Evolutionary conservation across 2,329 filamentous ascomycete species (phyloP), one percentile per base, ranked within the genome.

Genomic region (Botrytis hyacinthi): DNA sequence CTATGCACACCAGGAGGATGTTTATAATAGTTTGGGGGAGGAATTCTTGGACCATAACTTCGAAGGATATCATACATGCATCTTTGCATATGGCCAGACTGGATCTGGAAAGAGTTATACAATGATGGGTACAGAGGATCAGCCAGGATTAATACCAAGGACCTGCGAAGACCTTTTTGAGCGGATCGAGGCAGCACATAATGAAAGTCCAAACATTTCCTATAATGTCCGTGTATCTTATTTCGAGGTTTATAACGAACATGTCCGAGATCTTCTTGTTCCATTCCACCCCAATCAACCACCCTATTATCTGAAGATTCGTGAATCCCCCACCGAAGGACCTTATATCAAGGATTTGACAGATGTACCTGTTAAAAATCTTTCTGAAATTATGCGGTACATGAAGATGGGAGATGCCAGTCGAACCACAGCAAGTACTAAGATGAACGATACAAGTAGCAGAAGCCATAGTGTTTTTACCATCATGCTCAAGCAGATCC

Each of bases 11-110:
- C 96, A 99, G 82, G 93, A 94, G 79, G 93, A 98, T 79, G 92
- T 99, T 73, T 98, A 99, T 86, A 93, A 96, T 80, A 92, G 92
- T 74, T 88, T 99, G 37, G 96, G 96, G 72, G 94, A 98, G 82
- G 96, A 98, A 81, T 98, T 99, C 78, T 88, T 99, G 76, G 96
- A 99, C 83, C 96, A 99, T 87, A 99, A 99, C 84, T 99, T 99
- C 80, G 95, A 98, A 81, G 96, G 96, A 76, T 99, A 99, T 84
- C 95, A 99, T 83, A 99, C 96, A 0, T 99, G 96, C 83, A 99
- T 99, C 78, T 98, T 99, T 81, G 96, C 96, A 75, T 98, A 99
- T 80, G 96, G 96, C 18, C 96, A 99, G 85, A 99, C 96, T 0
- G 96, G 96, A 37, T 97, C 95, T 0, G 96, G 96, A 70, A 99